Evolutionary conservation across 495 filamentous ascomycete species (phyloP), one percentile per base, ranked within the genome.

Genomic region (Tuber calosporum): DNA sequence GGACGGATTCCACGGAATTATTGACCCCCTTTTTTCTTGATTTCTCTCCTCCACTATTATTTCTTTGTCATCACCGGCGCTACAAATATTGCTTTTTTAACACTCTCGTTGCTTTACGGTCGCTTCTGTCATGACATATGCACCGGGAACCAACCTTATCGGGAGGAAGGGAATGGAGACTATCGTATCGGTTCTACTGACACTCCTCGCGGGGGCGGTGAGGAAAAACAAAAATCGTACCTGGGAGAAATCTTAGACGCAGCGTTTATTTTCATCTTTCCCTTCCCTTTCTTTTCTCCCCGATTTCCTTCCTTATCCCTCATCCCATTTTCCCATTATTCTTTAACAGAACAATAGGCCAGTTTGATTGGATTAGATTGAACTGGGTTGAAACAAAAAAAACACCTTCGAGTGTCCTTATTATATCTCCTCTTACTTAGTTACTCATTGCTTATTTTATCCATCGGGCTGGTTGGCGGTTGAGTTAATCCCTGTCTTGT

Each of bases 11-110:
- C 20, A 48, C 20, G 5, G 45, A 53, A 26, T 11, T 53, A 48
- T 53, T 39, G 69, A 71, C 77, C 74, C 77, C 75, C 82, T 81
- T 80, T 83, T 70, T 80, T 79, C 42, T 73, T 75, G 72, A 84
- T 85, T 83, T 84, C 36, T 67, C 71, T 38, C 76, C 84, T 85
- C 22, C 15, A 30, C 82, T 83, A 77, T 85, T 83, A 26, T 69
- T 42, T 69, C 42, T 26, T 42, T 42, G 17, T 42, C 67, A 38
- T 38, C 8, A 39, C 67, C 8, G 22, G 36, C 30, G 36, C 42
- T 69, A 69, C 38, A 42, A 40, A 73, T 72, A 66, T 19, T 68
- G 72, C 38, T 67, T 74, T 75, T 26, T 53, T n/a, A 53, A 53
- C 45, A 53, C 1, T 48, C 45, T 53, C 42, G 5, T 53, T 53